phyloP scores from a whole-genome alignment of 2,329 filamentous ascomycete genomes.

The Colletotrichum sublineola region DNA sequence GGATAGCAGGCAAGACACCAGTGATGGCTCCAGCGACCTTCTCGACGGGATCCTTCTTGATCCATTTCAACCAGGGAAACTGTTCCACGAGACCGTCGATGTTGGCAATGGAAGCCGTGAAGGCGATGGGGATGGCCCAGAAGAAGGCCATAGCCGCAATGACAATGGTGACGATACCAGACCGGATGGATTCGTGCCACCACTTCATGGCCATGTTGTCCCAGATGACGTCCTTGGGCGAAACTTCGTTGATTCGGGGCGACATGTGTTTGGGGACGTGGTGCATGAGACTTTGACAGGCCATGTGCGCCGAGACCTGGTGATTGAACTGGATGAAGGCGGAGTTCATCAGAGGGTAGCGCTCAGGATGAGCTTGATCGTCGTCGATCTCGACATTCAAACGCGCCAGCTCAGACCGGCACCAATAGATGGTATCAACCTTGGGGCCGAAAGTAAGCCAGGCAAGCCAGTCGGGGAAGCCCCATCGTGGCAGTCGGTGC shows the following conservation, averaged over 20 bases:
- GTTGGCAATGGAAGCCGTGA: slow-evolving; percentile 86
- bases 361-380: slow-evolving; percentile 87
- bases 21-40: slow-evolving; percentile 76
- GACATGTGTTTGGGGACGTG: slow-evolving; percentile 95
- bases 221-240: slow-evolving; percentile 93
- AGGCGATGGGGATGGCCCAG: slow-evolving; percentile 92
- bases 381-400: slow-evolving; percentile 92
- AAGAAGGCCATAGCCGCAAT: slow-evolving; percentile 84
- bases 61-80: slow-evolving; percentile 78
- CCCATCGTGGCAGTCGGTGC: slow-evolving; percentile 77
- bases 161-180: slow-evolving; percentile 72
- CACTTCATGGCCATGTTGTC: slow-evolving; percentile 96
- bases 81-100: slow-evolving; percentile 76
- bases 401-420: slow-evolving; percentile 85
- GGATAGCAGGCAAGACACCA: slow-evolving; percentile 85
- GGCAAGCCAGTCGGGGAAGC: slow-evolving; percentile 77
- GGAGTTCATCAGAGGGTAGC: slow-evolving; percentile 92
- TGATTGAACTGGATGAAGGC: slow-evolving; percentile 99
- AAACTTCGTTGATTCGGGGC: slow-evolving; percentile 92
- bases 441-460: slow-evolving; percentile 86
- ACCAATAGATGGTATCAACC: slow-evolving; percentile 95
- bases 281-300: slow-evolving; percentile 90
- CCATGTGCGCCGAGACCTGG: slow-evolving; percentile 98
- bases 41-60: slow-evolving; percentile 71
- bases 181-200: slow-evolving; percentile 89